These are phyloP conservation scores for Tetrapisispora namnaoensis DNA, from an alignment of 805 yeast species.

Conservation along the genomic window DNA sequence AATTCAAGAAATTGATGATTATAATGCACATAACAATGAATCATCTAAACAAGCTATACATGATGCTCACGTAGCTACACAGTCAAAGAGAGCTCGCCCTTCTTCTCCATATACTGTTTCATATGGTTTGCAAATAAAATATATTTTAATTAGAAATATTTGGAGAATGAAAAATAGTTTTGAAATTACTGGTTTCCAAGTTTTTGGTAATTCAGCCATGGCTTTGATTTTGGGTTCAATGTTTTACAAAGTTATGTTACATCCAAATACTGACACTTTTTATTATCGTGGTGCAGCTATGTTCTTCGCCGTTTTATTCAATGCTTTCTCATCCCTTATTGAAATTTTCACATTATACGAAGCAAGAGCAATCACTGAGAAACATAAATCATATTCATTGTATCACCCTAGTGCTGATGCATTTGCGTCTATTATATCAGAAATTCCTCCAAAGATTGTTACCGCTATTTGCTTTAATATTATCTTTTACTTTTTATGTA, in stretches of 20 bases:
- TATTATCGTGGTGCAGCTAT: conserved; percentile 49
- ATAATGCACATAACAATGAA: conserved; percentile 1
- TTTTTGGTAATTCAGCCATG: conserved; percentile 38
- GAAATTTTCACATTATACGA: conserved; percentile 45
- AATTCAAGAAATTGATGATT: conserved; percentile 35
- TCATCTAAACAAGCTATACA: conserved; percentile 10
- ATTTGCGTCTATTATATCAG: conserved; percentile 49
- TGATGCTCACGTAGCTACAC: conserved; percentile 38
- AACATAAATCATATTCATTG: conserved; percentile 47
- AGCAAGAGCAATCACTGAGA: conserved; percentile 47
- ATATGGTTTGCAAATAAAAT: conserved; percentile 40
- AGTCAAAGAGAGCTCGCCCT: conserved; percentile 35
- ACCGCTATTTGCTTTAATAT: conserved; percentile 39
- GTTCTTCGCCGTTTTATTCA: conserved; percentile 54
- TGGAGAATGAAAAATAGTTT: conserved; percentile 40
- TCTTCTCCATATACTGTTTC: conserved; percentile 42
- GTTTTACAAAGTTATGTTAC: conserved; percentile 37
- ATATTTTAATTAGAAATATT: conserved; percentile 35
- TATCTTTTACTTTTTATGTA: conserved; percentile 43
- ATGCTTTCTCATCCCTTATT: conserved; percentile 50
- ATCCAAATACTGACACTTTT: conserved; percentile 34
- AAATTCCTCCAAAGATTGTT: conserved; percentile 41
- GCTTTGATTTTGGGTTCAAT: conserved; percentile 45
- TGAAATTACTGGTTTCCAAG: conserved; percentile 33
- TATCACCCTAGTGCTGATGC: conserved; percentile 61